Conservation (phyloP, 495 filamentous ascomycete genomes). For the Friedmanniomyces simplex region DNA sequence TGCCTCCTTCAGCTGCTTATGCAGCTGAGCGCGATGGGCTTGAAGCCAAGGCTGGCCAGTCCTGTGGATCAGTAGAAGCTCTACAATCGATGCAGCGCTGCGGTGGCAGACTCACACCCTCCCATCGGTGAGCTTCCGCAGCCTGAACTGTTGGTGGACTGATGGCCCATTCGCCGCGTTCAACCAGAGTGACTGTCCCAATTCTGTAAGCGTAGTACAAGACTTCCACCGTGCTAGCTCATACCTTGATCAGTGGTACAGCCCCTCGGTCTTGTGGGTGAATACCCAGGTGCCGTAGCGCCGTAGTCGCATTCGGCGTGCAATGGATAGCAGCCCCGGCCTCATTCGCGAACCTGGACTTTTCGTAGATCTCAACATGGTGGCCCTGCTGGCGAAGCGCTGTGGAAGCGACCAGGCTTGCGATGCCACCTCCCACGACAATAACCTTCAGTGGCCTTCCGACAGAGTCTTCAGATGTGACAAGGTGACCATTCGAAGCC, state of each 20-base stretch:
- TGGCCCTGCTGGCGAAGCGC: constrained; percentile 45
- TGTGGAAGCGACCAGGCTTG: constrained; percentile 44
- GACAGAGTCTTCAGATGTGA: too few relatives aligned
- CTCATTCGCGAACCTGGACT: constrained; percentile 15
- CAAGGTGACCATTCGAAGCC: too few relatives aligned
- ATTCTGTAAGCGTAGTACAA: too few relatives aligned
- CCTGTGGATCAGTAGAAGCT: too few relatives aligned
- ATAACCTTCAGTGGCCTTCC: constrained; percentile 25
- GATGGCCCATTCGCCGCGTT: constrained; percentile 15
- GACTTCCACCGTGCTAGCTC: background rate
- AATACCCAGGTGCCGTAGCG: constrained; percentile 10
- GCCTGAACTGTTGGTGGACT: constrained; percentile 1
- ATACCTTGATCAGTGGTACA: background rate
- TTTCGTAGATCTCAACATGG: constrained; percentile 27
- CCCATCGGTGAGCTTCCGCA: constrained; percentile 10
- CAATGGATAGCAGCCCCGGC: constrained; percentile 13
- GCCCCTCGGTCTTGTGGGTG: constrained; percentile 5
- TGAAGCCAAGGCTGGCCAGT: constrained; percentile 24
- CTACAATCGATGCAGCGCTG: too few relatives aligned
- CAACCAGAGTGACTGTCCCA: background rate
- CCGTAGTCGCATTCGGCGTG: constrained; percentile 11
- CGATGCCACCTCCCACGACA: constrained; percentile 49
- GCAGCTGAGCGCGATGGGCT: constrained; percentile 21
- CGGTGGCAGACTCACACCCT: constrained; percentile 7
- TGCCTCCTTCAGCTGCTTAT: constrained; percentile 15